Conservation (phyloP, 257 asterid species). For the Echites panduratus region DNA sequence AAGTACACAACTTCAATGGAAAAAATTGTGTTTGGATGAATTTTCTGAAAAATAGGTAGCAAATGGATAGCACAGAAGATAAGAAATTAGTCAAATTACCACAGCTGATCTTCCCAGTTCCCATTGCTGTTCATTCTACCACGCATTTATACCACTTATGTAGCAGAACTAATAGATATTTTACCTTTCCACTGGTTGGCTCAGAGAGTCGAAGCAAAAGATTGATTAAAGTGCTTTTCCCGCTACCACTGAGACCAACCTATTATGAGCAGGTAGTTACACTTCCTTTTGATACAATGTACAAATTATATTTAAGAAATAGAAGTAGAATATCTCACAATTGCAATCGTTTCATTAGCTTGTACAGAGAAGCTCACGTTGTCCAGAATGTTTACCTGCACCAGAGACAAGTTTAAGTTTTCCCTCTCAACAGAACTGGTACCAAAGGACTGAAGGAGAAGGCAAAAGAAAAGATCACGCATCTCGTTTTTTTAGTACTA, state of each 20-base stretch:
- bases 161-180: neutral
- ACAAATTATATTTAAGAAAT: neutral
- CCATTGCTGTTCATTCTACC: neutral
- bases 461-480: neutral
- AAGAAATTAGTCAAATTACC: neutral
- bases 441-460: neutral
- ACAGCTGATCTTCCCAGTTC: neutral
- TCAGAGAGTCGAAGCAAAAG: constrained; percentile 91
- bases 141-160: too few species aligned
- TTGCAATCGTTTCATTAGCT: constrained; percentile 79
- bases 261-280: constrained; percentile 11
- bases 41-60: neutral
- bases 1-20: too few species aligned
- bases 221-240: constrained; percentile 88
- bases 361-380: constrained; percentile 7
- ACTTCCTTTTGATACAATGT: neutral
- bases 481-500: neutral
- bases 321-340: constrained; percentile 46
- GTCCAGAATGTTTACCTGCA: constrained; percentile 5
- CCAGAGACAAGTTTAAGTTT: constrained; percentile 24
- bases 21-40: too few species aligned
- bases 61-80: neutral
- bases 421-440: constrained; percentile 1
- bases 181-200: constrained; percentile 87
- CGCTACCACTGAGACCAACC: constrained; percentile 99